A percentile compares a stretch with the other conserved stretches of the same genome.
These are phyloP conservation scores for Cryptococcus hybrid DNA, from an alignment of 1,284 basidiomycete genomes.

Conservation along the genomic window DNA sequence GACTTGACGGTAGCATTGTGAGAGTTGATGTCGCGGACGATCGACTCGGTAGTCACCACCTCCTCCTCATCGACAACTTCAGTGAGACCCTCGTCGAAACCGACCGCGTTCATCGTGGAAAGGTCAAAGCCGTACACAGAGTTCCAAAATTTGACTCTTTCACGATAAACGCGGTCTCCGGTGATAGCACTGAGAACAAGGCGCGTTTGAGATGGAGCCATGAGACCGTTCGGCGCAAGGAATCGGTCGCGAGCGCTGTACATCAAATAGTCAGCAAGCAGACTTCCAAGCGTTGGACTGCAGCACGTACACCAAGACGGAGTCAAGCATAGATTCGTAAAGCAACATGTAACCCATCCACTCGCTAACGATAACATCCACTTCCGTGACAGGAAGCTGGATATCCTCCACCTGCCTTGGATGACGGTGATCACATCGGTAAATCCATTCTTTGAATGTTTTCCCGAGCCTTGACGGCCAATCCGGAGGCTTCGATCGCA, in stretches of 20 bases:
- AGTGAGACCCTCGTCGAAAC: conserved; percentile 71
- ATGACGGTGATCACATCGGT: conserved; percentile 77
- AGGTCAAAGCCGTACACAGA: conserved; percentile 91
- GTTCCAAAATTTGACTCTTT: conserved; percentile 83
- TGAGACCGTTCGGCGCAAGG: conserved; percentile 70
- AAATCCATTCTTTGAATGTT: conserved; percentile 79
- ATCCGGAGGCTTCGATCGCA: conserved; percentile 87
- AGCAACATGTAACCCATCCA: conserved; percentile 95
- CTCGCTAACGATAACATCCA: conserved; percentile 93
- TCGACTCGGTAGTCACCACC: conserved; percentile 64
- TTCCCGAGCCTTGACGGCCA: conserved; percentile 75
- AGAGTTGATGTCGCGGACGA: conserved; percentile 75
- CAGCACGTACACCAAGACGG: conserved; percentile 62
- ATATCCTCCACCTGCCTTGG: conserved; percentile 81
- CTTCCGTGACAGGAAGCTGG: conserved; percentile 63
- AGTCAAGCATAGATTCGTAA: conserved; percentile 98
- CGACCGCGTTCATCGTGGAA: conserved; percentile 66
- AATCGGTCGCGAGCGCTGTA: conserved; percentile 76
- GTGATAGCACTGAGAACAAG: conserved; percentile 82
- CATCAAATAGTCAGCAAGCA: not conserved
- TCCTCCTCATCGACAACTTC: conserved; percentile 72
- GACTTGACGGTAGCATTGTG: conserved; percentile 63
- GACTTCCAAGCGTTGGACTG: no score
- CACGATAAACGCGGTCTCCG: conserved; percentile 69
- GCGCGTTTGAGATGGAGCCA: conserved; percentile 87